Evolutionary conservation across 2,329 filamentous ascomycete genomes (phyloP).

Genomic region (Trichophyton rubrum): DNA sequence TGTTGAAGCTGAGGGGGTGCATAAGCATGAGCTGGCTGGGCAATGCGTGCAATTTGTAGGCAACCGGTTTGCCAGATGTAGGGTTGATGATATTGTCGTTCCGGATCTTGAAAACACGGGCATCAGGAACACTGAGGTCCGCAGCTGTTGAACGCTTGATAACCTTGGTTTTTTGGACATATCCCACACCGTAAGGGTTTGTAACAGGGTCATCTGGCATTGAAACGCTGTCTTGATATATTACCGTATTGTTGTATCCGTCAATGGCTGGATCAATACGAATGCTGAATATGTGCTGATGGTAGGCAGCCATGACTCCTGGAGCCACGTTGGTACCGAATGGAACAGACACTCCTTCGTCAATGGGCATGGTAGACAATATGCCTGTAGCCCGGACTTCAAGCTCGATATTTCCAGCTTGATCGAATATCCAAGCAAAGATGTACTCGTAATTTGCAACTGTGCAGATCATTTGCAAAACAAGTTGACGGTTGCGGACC

Average conservation of each 20-base stretch:
- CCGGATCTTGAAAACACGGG: slow-evolving; percentile 48
- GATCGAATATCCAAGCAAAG: slow-evolving; percentile 58
- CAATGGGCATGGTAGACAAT: slow-evolving; percentile 54
- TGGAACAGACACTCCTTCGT: slow-evolving; percentile 50
- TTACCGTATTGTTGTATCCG: slow-evolving; percentile 43
- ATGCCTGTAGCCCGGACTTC: slow-evolving; percentile 59
- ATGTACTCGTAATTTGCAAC: slow-evolving; percentile 65
- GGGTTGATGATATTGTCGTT: slow-evolving; percentile 42
- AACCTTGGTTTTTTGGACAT: slow-evolving; percentile 38
- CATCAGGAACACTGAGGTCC: slow-evolving; percentile 36
- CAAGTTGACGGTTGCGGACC: slow-evolving; percentile 51
- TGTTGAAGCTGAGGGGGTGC: slow-evolving; percentile 36
- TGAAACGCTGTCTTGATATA: slow-evolving; percentile 48
- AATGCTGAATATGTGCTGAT: slow-evolving; percentile 65
- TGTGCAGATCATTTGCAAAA: slow-evolving; percentile 58
- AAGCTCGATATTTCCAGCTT: slow-evolving; percentile 54
- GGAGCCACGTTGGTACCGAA: slow-evolving; percentile 59
- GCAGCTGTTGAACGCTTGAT: slow-evolving; percentile 37
- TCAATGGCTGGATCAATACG: slow-evolving; percentile 52
- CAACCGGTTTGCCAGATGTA: slow-evolving; percentile 42
- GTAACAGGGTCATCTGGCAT: slow-evolving; percentile 43
- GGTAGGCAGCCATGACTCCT: slow-evolving; percentile 55
- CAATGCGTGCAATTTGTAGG: slow-evolving; percentile 45
- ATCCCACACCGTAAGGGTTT: slow-evolving; percentile 43
- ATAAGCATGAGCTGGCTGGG: slow-evolving; percentile 49